phyloP scores from a whole-genome alignment of 2,329 filamentous ascomycete species.

The Alternaria conjuncta region DNA sequence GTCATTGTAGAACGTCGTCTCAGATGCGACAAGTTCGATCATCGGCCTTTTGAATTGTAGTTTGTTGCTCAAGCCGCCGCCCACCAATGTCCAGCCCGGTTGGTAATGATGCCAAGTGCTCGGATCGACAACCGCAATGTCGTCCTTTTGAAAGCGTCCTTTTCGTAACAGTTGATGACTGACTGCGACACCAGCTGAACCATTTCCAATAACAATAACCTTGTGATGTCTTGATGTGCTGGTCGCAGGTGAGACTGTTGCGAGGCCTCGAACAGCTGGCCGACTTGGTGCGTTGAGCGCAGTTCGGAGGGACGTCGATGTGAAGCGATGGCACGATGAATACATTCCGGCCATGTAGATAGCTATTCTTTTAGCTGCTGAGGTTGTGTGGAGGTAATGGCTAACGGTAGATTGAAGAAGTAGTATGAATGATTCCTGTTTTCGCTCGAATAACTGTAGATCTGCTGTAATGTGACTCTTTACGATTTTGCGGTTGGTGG shows the following conservation, averaged over 20 bases:
- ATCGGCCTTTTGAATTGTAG: slow-evolving; percentile 62
- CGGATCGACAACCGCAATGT: slow-evolving; percentile 70
- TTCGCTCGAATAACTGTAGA: not conserved
- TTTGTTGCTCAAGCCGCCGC: slow-evolving; percentile 68
- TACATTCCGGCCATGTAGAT: not conserved
- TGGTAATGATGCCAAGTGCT: slow-evolving; percentile 71
- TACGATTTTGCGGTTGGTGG: not conserved
- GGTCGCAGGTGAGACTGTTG: slow-evolving; percentile 30
- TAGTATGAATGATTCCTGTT: not conserved
- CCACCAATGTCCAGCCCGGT: slow-evolving; percentile 72
- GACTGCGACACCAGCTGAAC: slow-evolving; percentile 68
- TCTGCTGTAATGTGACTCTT: not conserved
- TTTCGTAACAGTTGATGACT: slow-evolving; percentile 70
- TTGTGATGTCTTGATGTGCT: slow-evolving; percentile 60
- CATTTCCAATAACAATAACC: slow-evolving; percentile 71
- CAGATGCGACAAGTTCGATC: slow-evolving; percentile 60
- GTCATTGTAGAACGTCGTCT: slow-evolving; percentile 65
- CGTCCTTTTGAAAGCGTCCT: slow-evolving; percentile 62
- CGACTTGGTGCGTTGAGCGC: not conserved
- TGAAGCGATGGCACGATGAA: not conserved
- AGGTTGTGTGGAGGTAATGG: not conserved
- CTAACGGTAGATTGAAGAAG: not conserved
- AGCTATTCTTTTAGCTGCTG: not conserved
- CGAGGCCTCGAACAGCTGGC: slow-evolving; percentile 11
- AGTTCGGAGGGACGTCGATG: not conserved